Percentiles rank a stretch among this genome's conserved stretches.
phyloP scores from a whole-genome alignment of 225 moss, liverwort and hornwort species.

The Physcomitrellopsis africana region DNA sequence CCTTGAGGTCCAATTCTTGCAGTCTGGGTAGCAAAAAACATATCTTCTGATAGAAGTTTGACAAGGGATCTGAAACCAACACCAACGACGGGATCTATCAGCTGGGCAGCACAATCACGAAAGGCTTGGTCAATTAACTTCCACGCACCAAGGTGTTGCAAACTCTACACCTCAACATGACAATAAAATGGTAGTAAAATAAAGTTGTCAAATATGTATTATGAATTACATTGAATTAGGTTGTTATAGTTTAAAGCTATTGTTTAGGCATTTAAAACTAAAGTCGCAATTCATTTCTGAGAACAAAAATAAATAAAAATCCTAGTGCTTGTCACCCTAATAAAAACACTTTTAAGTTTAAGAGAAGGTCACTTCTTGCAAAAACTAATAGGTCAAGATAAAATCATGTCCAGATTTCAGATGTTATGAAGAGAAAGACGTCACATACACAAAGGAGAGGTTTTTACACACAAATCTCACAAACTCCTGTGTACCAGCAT shows the following conservation, averaged over 20 bases:
- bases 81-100: background rate
- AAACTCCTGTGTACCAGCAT: background rate
- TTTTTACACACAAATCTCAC: slow-evolving; percentile 14
- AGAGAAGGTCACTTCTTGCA: background rate
- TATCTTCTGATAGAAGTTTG: too few relatives aligned
- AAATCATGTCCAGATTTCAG: slow-evolving; percentile 3
- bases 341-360: background rate
- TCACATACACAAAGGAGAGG: background rate
- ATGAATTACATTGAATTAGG: too few relatives aligned
- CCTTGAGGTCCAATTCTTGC: too few relatives aligned
- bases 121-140: background rate
- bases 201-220: background rate
- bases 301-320: background rate
- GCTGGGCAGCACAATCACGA: background rate
- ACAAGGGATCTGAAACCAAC: too few relatives aligned
- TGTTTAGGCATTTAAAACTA: too few relatives aligned
- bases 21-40: too few relatives aligned
- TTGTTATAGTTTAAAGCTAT: too few relatives aligned
- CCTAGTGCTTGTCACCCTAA: background rate
- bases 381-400: background rate
- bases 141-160: slow-evolving; percentile 6
- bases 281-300: too few relatives aligned
- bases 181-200: background rate
- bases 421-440: background rate
- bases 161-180: background rate